These are phyloP conservation scores for Halenospora varia DNA, from an alignment of 495 filamentous ascomycete species.

Conservation along the genomic window DNA sequence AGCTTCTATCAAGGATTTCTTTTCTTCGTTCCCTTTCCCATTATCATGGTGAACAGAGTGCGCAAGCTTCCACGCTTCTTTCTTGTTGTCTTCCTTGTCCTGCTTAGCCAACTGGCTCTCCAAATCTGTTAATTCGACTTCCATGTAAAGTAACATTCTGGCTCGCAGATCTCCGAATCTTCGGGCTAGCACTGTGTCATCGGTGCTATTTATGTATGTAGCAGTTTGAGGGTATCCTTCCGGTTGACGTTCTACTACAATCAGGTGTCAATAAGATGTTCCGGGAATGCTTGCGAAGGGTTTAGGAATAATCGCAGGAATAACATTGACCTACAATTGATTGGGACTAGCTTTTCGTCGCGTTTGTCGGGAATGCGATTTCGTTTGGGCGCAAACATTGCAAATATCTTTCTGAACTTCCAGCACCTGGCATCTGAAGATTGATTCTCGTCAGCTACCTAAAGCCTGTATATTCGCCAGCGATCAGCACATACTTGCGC, in stretches of 20 bases:
- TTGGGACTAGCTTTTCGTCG: background rate
- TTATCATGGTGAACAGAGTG: background rate
- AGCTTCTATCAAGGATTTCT: background rate
- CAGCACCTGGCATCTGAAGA: background rate
- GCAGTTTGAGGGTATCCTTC: constrained; percentile 1
- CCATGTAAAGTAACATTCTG: constrained; percentile 1
- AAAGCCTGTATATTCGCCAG: background rate
- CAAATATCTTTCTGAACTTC: background rate
- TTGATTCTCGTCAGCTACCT: no score
- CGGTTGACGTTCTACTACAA: background rate
- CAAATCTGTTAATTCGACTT: background rate
- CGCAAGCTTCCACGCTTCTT: background rate
- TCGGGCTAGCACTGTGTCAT: constrained; percentile 1
- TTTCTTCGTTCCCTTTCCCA: background rate
- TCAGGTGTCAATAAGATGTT: no score
- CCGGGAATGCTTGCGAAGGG: no score
- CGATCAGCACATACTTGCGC: background rate
- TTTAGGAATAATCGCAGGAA: no score
- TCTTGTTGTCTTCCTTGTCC: background rate
- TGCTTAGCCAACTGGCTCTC: background rate
- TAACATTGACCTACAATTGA: background rate
- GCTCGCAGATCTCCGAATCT: background rate
- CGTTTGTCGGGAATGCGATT: background rate
- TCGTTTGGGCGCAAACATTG: background rate
- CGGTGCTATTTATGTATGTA: background rate